phyloP scores from a whole-genome alignment of 2,329 filamentous ascomycete species.

The Diaporthe australafricana region DNA sequence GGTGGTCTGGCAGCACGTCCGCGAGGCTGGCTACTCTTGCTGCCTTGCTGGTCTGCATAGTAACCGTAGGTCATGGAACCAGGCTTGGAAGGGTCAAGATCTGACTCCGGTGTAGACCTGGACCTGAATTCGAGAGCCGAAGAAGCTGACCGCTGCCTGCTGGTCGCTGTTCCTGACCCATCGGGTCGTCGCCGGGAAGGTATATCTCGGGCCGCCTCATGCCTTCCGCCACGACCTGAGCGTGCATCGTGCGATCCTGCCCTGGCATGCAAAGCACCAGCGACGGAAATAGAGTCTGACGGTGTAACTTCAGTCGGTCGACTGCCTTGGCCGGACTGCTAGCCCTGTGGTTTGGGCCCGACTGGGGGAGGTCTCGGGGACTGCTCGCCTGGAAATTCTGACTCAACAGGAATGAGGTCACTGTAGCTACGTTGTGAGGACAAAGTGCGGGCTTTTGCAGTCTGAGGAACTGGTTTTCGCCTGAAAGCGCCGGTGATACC shows the following conservation, averaged over 20 bases:
- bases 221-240: neutral
- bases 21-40: neutral
- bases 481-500: neutral
- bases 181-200: neutral
- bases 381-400: constrained; percentile 45
- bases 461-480: constrained; percentile 14
- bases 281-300: constrained; percentile 33
- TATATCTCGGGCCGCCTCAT: neutral
- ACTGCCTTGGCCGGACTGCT: constrained; percentile 25
- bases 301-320: neutral
- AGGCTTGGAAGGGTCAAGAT: neutral
- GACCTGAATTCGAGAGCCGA: constrained; percentile 15
- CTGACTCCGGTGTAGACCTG: constrained; percentile 3
- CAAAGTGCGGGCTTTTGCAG: neutral
- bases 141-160: constrained; percentile 8
- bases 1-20: neutral
- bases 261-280: neutral
- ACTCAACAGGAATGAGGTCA: constrained; percentile 52
- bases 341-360: constrained; percentile 42
- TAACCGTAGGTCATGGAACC: constrained; percentile 3
- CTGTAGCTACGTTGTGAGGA: constrained; percentile 46
- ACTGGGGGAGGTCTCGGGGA: constrained; percentile 43
- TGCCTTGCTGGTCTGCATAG: neutral
- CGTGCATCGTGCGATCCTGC: neutral
- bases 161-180: neutral